These are phyloP conservation scores for Rubia occidens DNA, from an alignment of 305 asterid genomes.

Conservation along the genomic window DNA sequence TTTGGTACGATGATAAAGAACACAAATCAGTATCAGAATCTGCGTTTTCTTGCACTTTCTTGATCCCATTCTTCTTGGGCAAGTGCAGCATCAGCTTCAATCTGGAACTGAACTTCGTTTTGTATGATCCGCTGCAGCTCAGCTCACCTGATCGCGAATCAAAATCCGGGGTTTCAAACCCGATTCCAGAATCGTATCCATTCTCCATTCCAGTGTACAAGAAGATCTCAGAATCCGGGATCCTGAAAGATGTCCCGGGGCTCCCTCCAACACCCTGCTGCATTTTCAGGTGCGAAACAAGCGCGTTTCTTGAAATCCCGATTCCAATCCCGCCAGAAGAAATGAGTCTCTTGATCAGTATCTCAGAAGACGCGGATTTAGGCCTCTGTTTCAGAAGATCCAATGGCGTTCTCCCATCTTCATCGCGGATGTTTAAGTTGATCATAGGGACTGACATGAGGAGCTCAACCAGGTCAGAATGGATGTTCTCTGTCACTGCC, in stretches of 20 bases:
- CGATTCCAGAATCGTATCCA: slow-evolving; percentile 25
- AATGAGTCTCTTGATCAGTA: slow-evolving; percentile 50
- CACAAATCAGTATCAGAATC: slow-evolving; percentile 24
- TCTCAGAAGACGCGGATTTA: slow-evolving; percentile 50
- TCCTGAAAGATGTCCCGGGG: slow-evolving; percentile 70
- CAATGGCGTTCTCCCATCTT: slow-evolving; percentile 57
- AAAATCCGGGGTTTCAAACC: slow-evolving; percentile 31
- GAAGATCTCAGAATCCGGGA: slow-evolving; percentile 65
- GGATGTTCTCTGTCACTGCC: slow-evolving; percentile 57
- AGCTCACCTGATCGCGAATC: slow-evolving; percentile 45
- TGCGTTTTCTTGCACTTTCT: slow-evolving; percentile 10
- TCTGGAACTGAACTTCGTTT: slow-evolving; percentile 20
- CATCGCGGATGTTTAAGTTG: slow-evolving; percentile 42
- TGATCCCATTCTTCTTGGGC: slow-evolving; percentile 27
- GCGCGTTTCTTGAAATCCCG: slow-evolving; percentile 27
- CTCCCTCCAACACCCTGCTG: slow-evolving; percentile 57
- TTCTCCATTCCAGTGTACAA: slow-evolving; percentile 43
- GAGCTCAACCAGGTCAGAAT: slow-evolving; percentile 54
- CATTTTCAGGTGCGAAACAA: slow-evolving; percentile 50
- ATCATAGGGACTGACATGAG: slow-evolving; percentile 52
- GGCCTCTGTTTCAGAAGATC: slow-evolving; percentile 62
- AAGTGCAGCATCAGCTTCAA: slow-evolving; percentile 38
- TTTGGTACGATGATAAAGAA: slow-evolving; percentile 28
- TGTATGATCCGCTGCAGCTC: slow-evolving; percentile 19
- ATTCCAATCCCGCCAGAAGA: slow-evolving; percentile 66